phyloP scores from a whole-genome alignment of 176 grass and related monocot genomes.

The Oryza meridionalis region DNA sequence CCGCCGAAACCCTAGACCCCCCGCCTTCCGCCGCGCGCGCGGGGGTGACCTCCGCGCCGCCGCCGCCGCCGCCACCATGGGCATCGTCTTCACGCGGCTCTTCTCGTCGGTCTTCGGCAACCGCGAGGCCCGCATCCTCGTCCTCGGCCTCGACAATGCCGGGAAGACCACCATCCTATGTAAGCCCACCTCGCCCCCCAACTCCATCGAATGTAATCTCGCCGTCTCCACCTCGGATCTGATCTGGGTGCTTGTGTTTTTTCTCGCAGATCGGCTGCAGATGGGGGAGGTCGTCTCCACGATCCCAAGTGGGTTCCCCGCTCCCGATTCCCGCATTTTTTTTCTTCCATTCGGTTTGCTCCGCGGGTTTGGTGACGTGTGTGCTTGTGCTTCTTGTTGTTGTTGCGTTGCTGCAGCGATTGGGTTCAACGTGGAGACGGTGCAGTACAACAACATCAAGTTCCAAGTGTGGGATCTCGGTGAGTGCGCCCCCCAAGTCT shows the following conservation, averaged over 20 bases:
- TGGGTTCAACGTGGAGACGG: constrained; percentile 97
- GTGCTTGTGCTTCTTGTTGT: background rate
- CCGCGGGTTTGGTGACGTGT: background rate
- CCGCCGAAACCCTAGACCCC: constrained; percentile 20
- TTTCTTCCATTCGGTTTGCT: constrained; percentile 10
- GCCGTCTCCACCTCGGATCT: constrained; percentile 25
- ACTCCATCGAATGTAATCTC: constrained; percentile 33
- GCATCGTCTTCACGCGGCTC: constrained; percentile 99
- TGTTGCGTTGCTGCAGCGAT: constrained; percentile 66
- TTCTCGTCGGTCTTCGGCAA: constrained; percentile 95
- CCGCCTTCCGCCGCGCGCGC: constrained; percentile 21
- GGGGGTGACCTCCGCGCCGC: background rate
- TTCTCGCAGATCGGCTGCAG: constrained; percentile 80
- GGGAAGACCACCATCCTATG: constrained; percentile 98
- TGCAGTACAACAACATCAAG: constrained; percentile 98
- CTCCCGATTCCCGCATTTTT: constrained; percentile 37
- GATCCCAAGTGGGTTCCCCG: constrained; percentile 77
- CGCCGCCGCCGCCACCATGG: constrained; percentile 53
- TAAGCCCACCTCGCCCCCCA: constrained; percentile 27
- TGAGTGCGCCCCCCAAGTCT: constrained; percentile 16
- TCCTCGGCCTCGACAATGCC: constrained; percentile 96
- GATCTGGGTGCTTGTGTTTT: constrained; percentile 30
- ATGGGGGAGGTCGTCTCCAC: constrained; percentile 99
- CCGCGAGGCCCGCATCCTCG: constrained; percentile 96
- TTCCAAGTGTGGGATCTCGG: constrained; percentile 99